Evolutionary conservation across 164 flowering plant species (phyloP).

Genomic region (Magnolia changhungtana): DNA sequence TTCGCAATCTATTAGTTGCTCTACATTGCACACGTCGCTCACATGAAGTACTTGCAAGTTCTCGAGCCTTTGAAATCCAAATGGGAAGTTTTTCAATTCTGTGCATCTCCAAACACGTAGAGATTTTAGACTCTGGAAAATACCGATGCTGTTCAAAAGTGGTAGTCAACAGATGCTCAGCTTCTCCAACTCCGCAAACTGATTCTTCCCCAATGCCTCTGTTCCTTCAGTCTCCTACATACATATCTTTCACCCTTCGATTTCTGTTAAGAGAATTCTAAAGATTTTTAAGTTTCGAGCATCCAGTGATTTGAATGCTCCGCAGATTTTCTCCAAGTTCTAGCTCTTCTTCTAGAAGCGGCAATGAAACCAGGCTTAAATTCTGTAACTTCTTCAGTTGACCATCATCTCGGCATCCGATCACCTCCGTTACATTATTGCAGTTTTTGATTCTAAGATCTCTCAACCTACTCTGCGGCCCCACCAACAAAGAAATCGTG

Average conservation of each 20-base stretch:
- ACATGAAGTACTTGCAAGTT: not conserved
- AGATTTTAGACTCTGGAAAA: not conserved
- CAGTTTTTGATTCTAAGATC: not conserved
- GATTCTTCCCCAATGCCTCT: not conserved
- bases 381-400: not conserved
- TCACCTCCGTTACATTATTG: not conserved
- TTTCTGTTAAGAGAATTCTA: not conserved
- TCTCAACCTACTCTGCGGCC: not conserved
- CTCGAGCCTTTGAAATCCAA: not conserved
- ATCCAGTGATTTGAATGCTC: not conserved
- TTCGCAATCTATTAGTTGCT: not conserved
- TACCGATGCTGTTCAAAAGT: not conserved
- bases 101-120: not conserved
- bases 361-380: conserved; percentile 1
- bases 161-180: not conserved
- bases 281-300: not conserved
- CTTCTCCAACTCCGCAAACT: not conserved
- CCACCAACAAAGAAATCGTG: not conserved
- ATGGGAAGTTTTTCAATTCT: not conserved
- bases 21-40: not conserved
- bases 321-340: not conserved
- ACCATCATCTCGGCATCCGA: not conserved
- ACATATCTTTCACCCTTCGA: not conserved
- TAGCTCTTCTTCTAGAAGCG: conserved; percentile 2
- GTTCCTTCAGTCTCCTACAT: conserved; percentile 1